Conservation (phyloP, 148 eudicot genomes). For the Pharnaceum exiguum region DNA sequence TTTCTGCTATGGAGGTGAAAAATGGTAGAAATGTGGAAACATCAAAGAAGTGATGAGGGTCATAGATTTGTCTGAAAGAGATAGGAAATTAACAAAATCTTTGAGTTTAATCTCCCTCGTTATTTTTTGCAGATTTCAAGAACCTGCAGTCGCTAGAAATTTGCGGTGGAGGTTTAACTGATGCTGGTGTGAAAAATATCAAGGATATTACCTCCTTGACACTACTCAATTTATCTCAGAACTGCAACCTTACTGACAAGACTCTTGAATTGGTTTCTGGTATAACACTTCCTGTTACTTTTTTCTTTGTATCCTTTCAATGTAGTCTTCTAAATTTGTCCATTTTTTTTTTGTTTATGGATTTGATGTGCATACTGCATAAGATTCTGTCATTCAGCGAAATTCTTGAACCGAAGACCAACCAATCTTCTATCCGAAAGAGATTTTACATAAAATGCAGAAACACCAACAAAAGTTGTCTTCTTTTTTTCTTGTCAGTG, state of each 20-base stretch:
- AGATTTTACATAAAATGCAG: too few relatives aligned
- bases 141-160: slow-evolving; percentile 83
- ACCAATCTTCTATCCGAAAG: too few relatives aligned
- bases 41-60: too few relatives aligned
- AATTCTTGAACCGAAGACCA: too few relatives aligned
- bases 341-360: too few relatives aligned
- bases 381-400: too few relatives aligned
- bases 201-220: slow-evolving; percentile 73
- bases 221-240: slow-evolving; percentile 82
- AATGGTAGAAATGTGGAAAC: too few relatives aligned
- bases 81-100: background rate
- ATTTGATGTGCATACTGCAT: too few relatives aligned
- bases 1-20: too few relatives aligned
- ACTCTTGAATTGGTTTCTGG: slow-evolving; percentile 77
- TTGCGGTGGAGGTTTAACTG: slow-evolving; percentile 90
- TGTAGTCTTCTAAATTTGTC: background rate
- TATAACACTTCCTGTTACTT: slow-evolving; percentile 23
- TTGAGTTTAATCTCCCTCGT: background rate
- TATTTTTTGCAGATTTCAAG: slow-evolving; percentile 51
- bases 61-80: too few relatives aligned
- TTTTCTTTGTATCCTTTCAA: background rate
- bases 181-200: slow-evolving; percentile 87
- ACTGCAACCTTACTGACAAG: slow-evolving; percentile 70
- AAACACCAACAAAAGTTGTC: too few relatives aligned
- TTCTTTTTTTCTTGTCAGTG: too few relatives aligned